Evolutionary conservation across 2,329 filamentous ascomycete species (phyloP), one percentile per base, ranked within the genome.

Genomic region (Penicillium sp.): DNA sequence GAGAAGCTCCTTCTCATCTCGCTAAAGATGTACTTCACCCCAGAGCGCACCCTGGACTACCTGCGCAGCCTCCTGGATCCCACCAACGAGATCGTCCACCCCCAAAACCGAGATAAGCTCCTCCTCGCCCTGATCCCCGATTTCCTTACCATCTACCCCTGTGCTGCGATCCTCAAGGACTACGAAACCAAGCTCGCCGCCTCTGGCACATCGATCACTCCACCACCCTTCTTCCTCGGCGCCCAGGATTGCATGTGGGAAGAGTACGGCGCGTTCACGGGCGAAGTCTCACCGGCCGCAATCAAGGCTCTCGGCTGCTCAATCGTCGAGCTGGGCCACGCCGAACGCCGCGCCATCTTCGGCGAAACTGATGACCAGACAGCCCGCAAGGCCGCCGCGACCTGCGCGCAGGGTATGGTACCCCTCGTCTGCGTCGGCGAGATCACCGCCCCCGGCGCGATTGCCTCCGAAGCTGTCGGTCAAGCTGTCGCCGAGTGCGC

Each of bases 351-450:
- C 52, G 77, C 85, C 2, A 72, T 91, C 19, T 92, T 93, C 68
- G 84, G 83, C 16, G 91, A 96, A 79, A 89, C 86, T n/a, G 89
- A 95, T 67, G 82, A 79, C 16, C 78, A 81, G 43, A 85, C 89
- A 0, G 87, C 86, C 0, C 82, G 78, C 60, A 95, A 95, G 76
- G 90, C 89, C 0, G 82, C 81, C 0, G 90, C 90, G 0, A 85
- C 85, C 1, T 86, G 83, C 16, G 77, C 85, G 4, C 88, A 92
- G 68, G 87, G 87, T 6, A 85, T 96, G 80, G 79, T 90, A 0
- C 91, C 92, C 2, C 81, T 96, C 1, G 85, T 96, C 1, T 96
- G 92, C 75, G 85, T 96, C 19, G 91, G 92, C 11, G 92, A 96
- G 79, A 79, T 83, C 67, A 85, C 79, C 0, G 65, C 77, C 65